Evolutionary conservation across 768 basidiomycete genomes (phyloP), one percentile per base, ranked within the genome.

Genomic region (Kondoa malvinella): DNA sequence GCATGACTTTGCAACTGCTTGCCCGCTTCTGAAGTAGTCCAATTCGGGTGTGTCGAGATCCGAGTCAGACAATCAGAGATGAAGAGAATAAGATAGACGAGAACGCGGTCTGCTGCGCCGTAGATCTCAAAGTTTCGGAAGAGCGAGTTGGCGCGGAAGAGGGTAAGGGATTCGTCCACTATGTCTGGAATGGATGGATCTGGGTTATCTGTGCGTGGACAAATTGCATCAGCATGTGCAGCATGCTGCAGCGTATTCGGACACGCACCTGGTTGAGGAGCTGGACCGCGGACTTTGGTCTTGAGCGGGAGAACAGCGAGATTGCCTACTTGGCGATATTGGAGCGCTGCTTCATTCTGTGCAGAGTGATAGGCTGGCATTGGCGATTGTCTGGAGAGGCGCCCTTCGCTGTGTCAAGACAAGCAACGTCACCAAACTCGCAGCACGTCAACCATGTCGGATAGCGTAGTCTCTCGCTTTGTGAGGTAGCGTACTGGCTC

Each of bases 71-170:
- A 97, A 79, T 99, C 95, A 58, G 92, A 96, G 74, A 96, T 85
- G 80, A 87, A 99, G 76, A 99, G 87, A 77, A 97, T 95, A 75
- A 97, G 85, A 77, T 97, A 84, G 81, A 99, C 97, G 75, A 99
- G 83, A 56, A 90, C 66, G n/a, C 73, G 64, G 66, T 75, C 74
- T 8, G 71, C 74, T 1, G 65, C 56, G 17, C 71, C 70, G 30
- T 96, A 94, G 83, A 99, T 97, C 81, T 99, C 95, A 74, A 97
- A 99, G 80, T 97, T 97, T 75, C 95, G 87, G 80, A 99, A 99
- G 69, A 99, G 86, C 40, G 92, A 95, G 79, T 99, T 99, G 75
- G 94, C 92, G 66, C 95, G 88, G 80, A 99, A 99, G 69, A 97
- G 85, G 79, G 94, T 89, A 59, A 99, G 81, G 1, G 91, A 86